A percentile compares a stretch with the other conserved stretches of the same genome.
Evolutionary conservation across 148 eudicot species (phyloP).

Genomic region (Talinum fruticosum): DNA sequence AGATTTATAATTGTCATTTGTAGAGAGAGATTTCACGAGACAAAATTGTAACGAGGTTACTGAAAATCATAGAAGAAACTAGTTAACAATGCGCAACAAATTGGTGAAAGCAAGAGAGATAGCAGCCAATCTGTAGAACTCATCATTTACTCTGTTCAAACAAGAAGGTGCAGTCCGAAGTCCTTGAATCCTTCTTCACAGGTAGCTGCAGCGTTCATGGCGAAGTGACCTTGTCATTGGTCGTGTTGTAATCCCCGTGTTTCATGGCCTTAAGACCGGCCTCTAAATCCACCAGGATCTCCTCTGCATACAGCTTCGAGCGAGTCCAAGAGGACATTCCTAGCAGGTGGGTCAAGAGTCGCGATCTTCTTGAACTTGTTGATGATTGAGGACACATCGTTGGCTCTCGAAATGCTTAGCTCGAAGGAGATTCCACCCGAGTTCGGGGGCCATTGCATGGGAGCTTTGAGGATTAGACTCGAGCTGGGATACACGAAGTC

Average conservation of each 20-base stretch:
- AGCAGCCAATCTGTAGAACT: slow-evolving; percentile 7
- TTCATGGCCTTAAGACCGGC: slow-evolving; percentile 2
- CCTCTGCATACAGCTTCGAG: slow-evolving; percentile 17
- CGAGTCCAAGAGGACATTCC: slow-evolving; percentile 1
- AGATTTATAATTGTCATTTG: too few species aligned
- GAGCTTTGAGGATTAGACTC: slow-evolving; percentile 21
- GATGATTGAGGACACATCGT: neutral
- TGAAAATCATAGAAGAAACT: too few species aligned
- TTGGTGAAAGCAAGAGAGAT: slow-evolving; percentile 18
- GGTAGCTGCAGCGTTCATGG: neutral
- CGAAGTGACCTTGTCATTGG: slow-evolving; percentile 11
- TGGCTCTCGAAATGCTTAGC: slow-evolving; percentile 12
- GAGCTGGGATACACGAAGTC: neutral
- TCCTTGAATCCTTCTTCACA: slow-evolving; percentile 13
- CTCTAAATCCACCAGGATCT: neutral
- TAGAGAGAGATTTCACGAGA: too few species aligned
- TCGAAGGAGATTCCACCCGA: slow-evolving; percentile 24
- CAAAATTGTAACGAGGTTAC: neutral
- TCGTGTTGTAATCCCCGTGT: neutral
- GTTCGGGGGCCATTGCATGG: neutral
- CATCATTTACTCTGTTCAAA: neutral
- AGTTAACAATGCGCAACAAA: slow-evolving; percentile 16
- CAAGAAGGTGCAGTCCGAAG: neutral
- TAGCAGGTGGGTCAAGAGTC: neutral
- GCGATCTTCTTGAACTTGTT: neutral